Base-by-base conservation (phyloP, 148 eudicot genomes). In the Rhododendron molle region DNA sequence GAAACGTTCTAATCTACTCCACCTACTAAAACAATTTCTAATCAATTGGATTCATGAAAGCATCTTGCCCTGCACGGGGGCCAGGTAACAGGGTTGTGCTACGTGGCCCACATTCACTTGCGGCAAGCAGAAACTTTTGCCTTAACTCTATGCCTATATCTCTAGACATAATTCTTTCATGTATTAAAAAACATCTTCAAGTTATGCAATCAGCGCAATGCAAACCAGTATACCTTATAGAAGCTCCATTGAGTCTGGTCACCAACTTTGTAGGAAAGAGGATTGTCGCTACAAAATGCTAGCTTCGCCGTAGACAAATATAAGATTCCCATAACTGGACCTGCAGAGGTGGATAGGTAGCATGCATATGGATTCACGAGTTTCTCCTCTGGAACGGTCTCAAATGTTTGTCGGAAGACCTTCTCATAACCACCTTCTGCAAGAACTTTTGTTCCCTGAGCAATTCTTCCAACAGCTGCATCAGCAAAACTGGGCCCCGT, bases 351-450 rank as follows among this genome's bases (percentile, higher is more conserved):
- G 73, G 99, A 96, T 56, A 96, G 90, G 88, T 96, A 96, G 90
- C 99, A 96, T 10, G 98, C 98, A 84, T 92, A 96, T 81, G 92
- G 86, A 88, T 92, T 94, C 74, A 91, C 85, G 67, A 96, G 94
- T 81, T 93, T 87, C 90, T 96, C 98, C 47, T 90, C 98, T 9
- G 98, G 94, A 83, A 89, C 91, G 83, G 93, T 91, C 89, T 94
- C 98, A 86, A 94, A 96, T 78, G 95, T 89, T 87, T 94, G 95
- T 77, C 89, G 88, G 76, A 94, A 96, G 23, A 96, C 90, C 88
- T 96, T 96, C 87, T 96, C 99, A 90, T 96, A 94, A 76, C 99
- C 99, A 85, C 98, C 98, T 89, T 96, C 98, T 82, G 98, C 91
- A 85, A 96, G 87, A 82, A 94, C 89, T 89, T 94, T 96, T 44